Conservation (phyloP, 2,329 filamentous ascomycete species). For the Verticillium longisporum region DNA sequence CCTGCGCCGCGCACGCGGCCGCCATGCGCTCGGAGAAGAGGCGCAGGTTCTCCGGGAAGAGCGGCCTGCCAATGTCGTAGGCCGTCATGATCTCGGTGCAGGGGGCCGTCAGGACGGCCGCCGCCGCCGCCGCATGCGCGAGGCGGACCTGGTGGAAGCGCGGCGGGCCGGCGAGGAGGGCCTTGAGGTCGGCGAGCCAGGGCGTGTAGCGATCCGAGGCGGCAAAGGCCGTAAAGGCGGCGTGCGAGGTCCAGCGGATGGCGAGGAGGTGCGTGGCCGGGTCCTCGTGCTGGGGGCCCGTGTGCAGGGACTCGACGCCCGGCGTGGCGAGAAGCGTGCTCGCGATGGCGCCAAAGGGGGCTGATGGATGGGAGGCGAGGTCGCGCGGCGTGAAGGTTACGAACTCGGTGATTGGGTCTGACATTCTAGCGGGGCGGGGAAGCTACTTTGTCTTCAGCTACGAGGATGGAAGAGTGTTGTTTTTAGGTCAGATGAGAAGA, state of each 20-base stretch:
- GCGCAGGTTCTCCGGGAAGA: conserved; percentile 5
- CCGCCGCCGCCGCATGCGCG: conserved; percentile 17
- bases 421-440: not conserved
- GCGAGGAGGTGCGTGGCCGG: conserved; percentile 23
- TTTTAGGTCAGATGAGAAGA: not conserved
- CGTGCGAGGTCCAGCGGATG: conserved; percentile 24
- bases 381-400: conserved; percentile 7
- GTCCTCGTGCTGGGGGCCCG: conserved; percentile 26
- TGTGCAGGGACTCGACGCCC: conserved; percentile 24
- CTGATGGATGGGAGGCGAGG: conserved; percentile 3
- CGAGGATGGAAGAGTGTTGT: not conserved
- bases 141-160: conserved; percentile 15
- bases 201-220: conserved; percentile 31
- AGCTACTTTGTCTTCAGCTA: not conserved
- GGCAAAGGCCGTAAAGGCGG: conserved; percentile 30
- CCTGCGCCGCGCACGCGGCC: conserved; percentile 13
- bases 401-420: conserved; percentile 10
- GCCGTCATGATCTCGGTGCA: conserved; percentile 30
- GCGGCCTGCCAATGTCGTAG: conserved; percentile 20
- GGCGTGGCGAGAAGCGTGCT: conserved; percentile 15
- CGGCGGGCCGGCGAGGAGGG: conserved; percentile 16
- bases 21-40: conserved; percentile 23
- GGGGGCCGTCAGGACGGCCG: conserved; percentile 13
- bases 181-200: conserved; percentile 28
- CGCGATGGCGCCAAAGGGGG: conserved; percentile 7